Conservation (phyloP, 306 rosid genomes). For the Trifolium repens region DNA sequence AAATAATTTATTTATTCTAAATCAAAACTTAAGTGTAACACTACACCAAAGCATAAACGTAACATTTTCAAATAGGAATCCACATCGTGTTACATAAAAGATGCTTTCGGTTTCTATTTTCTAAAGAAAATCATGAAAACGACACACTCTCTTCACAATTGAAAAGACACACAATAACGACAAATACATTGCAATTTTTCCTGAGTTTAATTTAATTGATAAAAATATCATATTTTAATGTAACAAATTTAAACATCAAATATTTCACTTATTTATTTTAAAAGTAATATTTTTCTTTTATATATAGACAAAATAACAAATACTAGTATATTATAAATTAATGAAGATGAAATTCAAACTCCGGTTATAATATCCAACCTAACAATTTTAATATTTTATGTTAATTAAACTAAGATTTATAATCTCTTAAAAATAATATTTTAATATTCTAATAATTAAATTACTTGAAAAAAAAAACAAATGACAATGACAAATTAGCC, state of each 20-base stretch:
- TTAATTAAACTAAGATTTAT: too few relatives aligned
- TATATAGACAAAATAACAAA: too few relatives aligned
- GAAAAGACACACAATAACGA: not conserved
- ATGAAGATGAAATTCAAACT: too few relatives aligned
- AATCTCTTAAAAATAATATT: too few relatives aligned
- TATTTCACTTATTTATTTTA: too few relatives aligned
- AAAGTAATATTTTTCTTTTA: too few relatives aligned
- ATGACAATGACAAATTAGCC: not conserved
- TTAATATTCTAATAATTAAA: too few relatives aligned
- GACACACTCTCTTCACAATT: not conserved
- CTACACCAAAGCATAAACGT: not conserved
- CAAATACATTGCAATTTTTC: not conserved
- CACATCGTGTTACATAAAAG: conserved; percentile 31
- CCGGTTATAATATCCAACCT: fast-evolving
- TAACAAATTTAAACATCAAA: too few relatives aligned
- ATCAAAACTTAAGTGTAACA: not conserved
- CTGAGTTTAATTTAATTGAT: too few relatives aligned
- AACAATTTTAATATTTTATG: too few relatives aligned
- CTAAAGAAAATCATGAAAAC: not conserved
- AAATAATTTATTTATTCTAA: not conserved
- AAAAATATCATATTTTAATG: too few relatives aligned
- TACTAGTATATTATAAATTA: too few relatives aligned
- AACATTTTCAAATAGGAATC: conserved; percentile 22
- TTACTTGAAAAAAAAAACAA: not conserved
- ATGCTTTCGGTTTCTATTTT: not conserved